Percentiles rank a stretch among this genome's conserved stretches.
phyloP scores from a whole-genome alignment of 352 stramenopile genomes.

The Pythium coloratum region DNA sequence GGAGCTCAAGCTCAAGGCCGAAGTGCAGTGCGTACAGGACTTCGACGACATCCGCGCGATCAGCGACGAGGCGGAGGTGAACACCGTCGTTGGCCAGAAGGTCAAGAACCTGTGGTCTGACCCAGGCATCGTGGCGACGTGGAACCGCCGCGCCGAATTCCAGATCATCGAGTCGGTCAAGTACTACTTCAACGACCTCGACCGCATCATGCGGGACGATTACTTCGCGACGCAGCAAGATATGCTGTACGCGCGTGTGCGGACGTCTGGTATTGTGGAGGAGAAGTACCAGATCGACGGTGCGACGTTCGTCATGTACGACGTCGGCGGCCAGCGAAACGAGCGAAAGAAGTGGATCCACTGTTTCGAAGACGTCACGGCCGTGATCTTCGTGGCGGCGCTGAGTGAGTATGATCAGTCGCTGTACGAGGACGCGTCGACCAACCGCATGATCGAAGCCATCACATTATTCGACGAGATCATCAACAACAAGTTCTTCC shows the following conservation, averaged over 20 bases:
- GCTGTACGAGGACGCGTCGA: slow-evolving; percentile 93
- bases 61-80: slow-evolving; percentile 89
- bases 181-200: slow-evolving; percentile 96
- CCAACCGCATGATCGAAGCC: slow-evolving; percentile 95
- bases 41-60: slow-evolving; percentile 80
- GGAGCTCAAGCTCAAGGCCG: slow-evolving; percentile 78
- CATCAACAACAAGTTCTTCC: slow-evolving; percentile 94
- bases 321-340: slow-evolving; percentile 96
- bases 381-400: slow-evolving; percentile 96
- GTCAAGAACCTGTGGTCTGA: slow-evolving; percentile 95
- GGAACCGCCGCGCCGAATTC: slow-evolving; percentile 91
- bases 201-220: slow-evolving; percentile 92
- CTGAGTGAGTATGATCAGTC: slow-evolving; percentile 95
- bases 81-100: slow-evolving; percentile 86
- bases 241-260: slow-evolving; percentile 94
- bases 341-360: slow-evolving; percentile 98
- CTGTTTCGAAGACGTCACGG: slow-evolving; percentile 96
- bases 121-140: slow-evolving; percentile 88
- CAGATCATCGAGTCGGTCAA: slow-evolving; percentile 97
- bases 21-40: slow-evolving; percentile 70
- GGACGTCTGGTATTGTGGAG: slow-evolving; percentile 95
- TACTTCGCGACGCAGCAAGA: slow-evolving; percentile 94
- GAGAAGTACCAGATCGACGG: slow-evolving; percentile 95
- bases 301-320: slow-evolving; percentile 97
- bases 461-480: slow-evolving; percentile 96